Conservation (phyloP, 2,329 filamentous ascomycete species). For the Bisporella sp. region DNA sequence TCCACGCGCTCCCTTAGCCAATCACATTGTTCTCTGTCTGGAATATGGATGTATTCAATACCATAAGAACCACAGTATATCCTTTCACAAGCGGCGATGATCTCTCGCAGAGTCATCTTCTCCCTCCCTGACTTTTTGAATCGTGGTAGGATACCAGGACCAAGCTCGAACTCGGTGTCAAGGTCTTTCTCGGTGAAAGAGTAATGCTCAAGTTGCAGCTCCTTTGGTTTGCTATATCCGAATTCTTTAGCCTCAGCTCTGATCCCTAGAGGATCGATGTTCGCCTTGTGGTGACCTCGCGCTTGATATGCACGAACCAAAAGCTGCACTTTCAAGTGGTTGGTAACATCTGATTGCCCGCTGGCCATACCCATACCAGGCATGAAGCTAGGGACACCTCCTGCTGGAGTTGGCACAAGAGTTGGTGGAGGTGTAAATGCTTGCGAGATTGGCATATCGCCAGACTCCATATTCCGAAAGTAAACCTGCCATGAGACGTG, state of each 20-base stretch:
- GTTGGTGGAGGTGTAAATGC: slow-evolving; percentile 95
- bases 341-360: slow-evolving; percentile 73
- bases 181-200: slow-evolving; percentile 92
- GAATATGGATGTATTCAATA: slow-evolving; percentile 98
- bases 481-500: slow-evolving; percentile 99
- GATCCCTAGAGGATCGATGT: slow-evolving; percentile 93
- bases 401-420: slow-evolving; percentile 74
- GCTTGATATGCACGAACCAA: slow-evolving; percentile 97
- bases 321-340: slow-evolving; percentile 97
- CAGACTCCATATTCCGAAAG: slow-evolving; percentile 98
- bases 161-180: slow-evolving; percentile 83
- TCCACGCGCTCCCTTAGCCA: slow-evolving; percentile 95
- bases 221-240: slow-evolving; percentile 81
- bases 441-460: slow-evolving; percentile 95
- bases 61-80: slow-evolving; percentile 98
- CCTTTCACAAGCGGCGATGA: slow-evolving; percentile 85
- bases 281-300: slow-evolving; percentile 95
- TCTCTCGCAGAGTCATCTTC: slow-evolving; percentile 96
- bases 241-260: slow-evolving; percentile 78
- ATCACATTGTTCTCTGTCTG: slow-evolving; percentile 94
- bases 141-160: slow-evolving; percentile 88
- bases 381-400: slow-evolving; percentile 67
- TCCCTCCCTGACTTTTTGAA: slow-evolving; percentile 84
- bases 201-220: slow-evolving; percentile 89
- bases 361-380: slow-evolving; percentile 60